Evolutionary conservation across 2,329 filamentous ascomycete genomes (phyloP).

Genomic region (Talaromyces rugulosus): DNA sequence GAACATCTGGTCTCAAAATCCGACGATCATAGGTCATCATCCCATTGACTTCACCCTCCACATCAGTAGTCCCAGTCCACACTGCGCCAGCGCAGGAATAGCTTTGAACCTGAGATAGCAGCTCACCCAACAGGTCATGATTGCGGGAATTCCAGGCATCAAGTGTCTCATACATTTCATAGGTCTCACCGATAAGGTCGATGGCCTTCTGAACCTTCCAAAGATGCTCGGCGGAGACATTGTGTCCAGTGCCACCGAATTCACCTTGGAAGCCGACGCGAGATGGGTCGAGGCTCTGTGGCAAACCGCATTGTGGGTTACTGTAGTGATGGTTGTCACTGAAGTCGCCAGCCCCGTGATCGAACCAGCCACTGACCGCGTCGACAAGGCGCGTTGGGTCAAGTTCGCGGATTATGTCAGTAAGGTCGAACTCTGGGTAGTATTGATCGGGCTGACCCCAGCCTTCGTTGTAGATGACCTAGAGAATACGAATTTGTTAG

Average conservation of each 20-base stretch:
- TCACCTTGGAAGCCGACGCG: conserved; percentile 68
- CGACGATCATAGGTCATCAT: conserved; percentile 63
- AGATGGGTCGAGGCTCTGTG: conserved; percentile 59
- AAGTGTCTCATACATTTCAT: conserved; percentile 59
- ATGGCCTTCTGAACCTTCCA: conserved; percentile 57
- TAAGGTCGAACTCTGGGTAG: conserved; percentile 56
- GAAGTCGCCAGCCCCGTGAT: conserved; percentile 65
- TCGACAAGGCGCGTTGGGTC: conserved; percentile 64
- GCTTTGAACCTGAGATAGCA: conserved; percentile 46
- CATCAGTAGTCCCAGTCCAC: conserved; percentile 71
- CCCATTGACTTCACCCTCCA: conserved; percentile 71
- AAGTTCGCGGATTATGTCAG: conserved; percentile 50
- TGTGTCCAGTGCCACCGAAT: conserved; percentile 66
- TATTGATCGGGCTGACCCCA: conserved; percentile 58
- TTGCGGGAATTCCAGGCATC: conserved; percentile 64
- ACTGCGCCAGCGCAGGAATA: conserved; percentile 64
- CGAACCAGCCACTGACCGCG: conserved; percentile 61
- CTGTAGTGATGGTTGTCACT: conserved; percentile 69
- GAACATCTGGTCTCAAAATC: neutral
- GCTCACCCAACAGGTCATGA: conserved; percentile 47
- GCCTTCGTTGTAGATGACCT: conserved; percentile 68
- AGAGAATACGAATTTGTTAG: neutral
- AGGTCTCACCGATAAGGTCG: conserved; percentile 60
- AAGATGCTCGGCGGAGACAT: conserved; percentile 55
- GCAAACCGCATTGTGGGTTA: conserved; percentile 65